phyloP scores from a whole-genome alignment of 2,329 filamentous ascomycete species.

The Daldinia sp. region DNA sequence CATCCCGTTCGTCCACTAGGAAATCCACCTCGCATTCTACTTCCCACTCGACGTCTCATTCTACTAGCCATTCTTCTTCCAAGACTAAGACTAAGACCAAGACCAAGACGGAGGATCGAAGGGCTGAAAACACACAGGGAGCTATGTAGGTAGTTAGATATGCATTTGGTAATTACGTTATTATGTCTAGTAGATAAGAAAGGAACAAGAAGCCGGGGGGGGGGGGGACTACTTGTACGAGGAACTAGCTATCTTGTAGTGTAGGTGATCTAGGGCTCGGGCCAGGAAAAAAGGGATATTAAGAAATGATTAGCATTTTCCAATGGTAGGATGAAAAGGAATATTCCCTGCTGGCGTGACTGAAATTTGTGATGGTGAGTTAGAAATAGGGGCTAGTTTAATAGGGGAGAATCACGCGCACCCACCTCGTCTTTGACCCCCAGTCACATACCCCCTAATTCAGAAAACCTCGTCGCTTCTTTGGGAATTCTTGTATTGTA shows the following conservation, averaged over 20 bases:
- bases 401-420: neutral
- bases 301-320: neutral
- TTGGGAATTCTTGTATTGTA: neutral
- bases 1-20: constrained; percentile 6
- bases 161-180: neutral
- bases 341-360: neutral
- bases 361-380: neutral
- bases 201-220: neutral
- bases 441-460: no score
- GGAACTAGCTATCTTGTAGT: neutral
- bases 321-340: neutral
- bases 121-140: constrained; percentile 27
- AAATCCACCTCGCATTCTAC: constrained; percentile 29
- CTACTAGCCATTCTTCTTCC: constrained; percentile 34
- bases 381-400: neutral
- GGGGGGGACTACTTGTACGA: neutral
- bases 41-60: constrained; percentile 30
- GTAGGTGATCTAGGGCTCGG: neutral
- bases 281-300: neutral
- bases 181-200: constrained; percentile 10
- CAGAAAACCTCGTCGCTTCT: neutral
- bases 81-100: constrained; percentile 24
- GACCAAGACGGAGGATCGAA: constrained; percentile 24
- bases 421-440: neutral
- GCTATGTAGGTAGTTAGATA: constrained; percentile 1